These are phyloP conservation scores for Chenopodium berlandieri DNA, from an alignment of 148 eudicot genomes.

Conservation along the genomic window DNA sequence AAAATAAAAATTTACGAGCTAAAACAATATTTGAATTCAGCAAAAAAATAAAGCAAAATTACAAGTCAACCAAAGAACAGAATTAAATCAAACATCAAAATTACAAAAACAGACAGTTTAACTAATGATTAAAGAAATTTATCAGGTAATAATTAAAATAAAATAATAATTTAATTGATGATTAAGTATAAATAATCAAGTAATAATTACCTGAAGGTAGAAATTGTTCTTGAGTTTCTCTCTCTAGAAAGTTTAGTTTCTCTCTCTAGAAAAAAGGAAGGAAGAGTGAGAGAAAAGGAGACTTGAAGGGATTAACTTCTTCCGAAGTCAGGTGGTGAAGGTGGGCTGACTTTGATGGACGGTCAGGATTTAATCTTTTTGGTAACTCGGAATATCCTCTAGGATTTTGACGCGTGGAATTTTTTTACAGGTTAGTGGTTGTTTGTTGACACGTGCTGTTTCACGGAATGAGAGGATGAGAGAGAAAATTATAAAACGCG, in stretches of 20 bases:
- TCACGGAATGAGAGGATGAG: constrained; percentile 37
- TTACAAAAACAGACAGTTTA: neutral
- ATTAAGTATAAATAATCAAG: too few species aligned
- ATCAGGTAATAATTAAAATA: neutral
- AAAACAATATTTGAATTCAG: constrained; percentile 4
- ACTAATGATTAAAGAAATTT: neutral
- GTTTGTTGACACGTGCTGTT: constrained; percentile 35
- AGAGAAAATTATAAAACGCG: neutral
- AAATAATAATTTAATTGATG: too few species aligned
- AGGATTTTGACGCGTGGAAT: constrained; percentile 25
- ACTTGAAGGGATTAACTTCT: neutral
- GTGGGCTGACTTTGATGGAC: constrained; percentile 37
- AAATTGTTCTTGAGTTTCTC: neutral
- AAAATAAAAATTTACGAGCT: neutral
- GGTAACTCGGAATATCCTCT: constrained; percentile 11
- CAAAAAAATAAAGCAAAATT: constrained; percentile 1
- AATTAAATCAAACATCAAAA: constrained; percentile 1
- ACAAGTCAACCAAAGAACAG: constrained; percentile 10
- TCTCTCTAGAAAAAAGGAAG: neutral
- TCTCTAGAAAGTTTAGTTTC: neutral
- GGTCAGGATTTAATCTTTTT: constrained; percentile 33
- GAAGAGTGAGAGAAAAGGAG: constrained; percentile 2
- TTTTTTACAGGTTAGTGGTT: constrained; percentile 1
- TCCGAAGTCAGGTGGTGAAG: constrained; percentile 23
- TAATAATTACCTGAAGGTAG: neutral